Evolutionary conservation across 176 grass and related monocot genomes (phyloP).

Genomic region (Rhynchospora pubera): DNA sequence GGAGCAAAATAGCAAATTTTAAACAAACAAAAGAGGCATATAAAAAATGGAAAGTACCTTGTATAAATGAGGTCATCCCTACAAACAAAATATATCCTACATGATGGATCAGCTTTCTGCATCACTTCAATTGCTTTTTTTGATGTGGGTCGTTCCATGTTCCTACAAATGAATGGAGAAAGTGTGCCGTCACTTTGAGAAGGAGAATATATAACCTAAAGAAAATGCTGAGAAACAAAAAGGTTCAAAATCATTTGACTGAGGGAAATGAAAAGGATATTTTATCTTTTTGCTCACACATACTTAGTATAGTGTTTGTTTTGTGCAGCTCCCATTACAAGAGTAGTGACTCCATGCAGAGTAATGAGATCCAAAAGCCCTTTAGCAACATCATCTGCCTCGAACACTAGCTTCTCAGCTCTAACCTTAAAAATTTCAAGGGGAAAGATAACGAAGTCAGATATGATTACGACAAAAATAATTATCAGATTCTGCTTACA

Average conservation of each 20-base stretch:
- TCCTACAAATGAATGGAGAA: constrained; percentile 25
- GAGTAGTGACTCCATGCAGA: constrained; percentile 8
- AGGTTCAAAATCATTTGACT: not conserved
- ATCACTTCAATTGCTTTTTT: constrained; percentile 39
- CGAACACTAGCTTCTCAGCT: not conserved
- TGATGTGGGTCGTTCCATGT: constrained; percentile 32
- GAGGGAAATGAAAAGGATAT: not conserved
- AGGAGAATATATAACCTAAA: not conserved
- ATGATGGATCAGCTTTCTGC: constrained; percentile 51
- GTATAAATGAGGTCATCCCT: constrained; percentile 46
- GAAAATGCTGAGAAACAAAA: not conserved
- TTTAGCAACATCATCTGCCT: not conserved
- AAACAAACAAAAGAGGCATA: not conserved
- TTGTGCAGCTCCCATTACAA: constrained; percentile 16
- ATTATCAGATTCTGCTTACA: not conserved
- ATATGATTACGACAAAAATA: not conserved
- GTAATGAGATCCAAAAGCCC: constrained; percentile 17
- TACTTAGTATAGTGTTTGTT: not conserved
- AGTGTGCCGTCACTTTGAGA: not conserved
- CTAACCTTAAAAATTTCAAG: constrained; percentile 10
- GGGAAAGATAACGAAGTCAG: not conserved
- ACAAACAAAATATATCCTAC: constrained; percentile 55
- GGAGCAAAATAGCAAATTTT: not conserved
- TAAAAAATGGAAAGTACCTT: constrained; percentile 25
- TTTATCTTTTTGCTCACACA: not conserved